Percentiles rank a stretch among this genome's conserved stretches.
Evolutionary conservation across 2,329 filamentous ascomycete species (phyloP).

Genomic region (Diaporthe helianthi): DNA sequence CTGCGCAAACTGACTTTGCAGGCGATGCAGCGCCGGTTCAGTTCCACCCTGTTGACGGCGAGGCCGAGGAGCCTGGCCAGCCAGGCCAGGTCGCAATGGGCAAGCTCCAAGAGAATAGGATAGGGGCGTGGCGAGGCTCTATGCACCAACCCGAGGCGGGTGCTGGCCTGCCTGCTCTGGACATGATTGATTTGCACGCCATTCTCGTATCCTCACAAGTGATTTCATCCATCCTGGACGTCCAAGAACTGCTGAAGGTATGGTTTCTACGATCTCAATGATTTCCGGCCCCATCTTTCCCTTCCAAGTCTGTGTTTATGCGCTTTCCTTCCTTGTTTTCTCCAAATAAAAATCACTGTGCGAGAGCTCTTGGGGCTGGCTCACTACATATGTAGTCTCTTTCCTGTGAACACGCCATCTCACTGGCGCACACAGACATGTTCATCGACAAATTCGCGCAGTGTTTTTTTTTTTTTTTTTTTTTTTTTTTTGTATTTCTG

Average conservation of each 20-base stretch:
- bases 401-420: no score
- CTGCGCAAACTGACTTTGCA: conserved; percentile 75
- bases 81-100: conserved; percentile 52
- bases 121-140: conserved; percentile 69
- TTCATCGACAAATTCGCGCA: not conserved
- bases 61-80: conserved; percentile 52
- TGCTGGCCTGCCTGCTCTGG: conserved; percentile 73
- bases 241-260: conserved; percentile 73
- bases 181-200: conserved; percentile 83
- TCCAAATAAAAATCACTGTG: not conserved
- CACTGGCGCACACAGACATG: not conserved
- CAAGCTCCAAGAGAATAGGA: conserved; percentile 63
- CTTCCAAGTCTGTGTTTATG: not conserved
- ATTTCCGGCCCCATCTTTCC: not conserved
- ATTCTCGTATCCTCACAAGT: conserved; percentile 82
- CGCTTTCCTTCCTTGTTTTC: not conserved
- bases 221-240: conserved; percentile 78
- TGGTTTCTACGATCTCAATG: not conserved
- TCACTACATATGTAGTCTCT: no score
- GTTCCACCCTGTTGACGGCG: conserved; percentile 56
- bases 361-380: not conserved
- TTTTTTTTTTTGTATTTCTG: no score
- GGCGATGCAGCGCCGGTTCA: conserved; percentile 60
- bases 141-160: conserved; percentile 64
- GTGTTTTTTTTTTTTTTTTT: no score